These are phyloP conservation scores for Camellia japonica DNA, from an alignment of 148 eudicot species.

Conservation along the genomic window DNA sequence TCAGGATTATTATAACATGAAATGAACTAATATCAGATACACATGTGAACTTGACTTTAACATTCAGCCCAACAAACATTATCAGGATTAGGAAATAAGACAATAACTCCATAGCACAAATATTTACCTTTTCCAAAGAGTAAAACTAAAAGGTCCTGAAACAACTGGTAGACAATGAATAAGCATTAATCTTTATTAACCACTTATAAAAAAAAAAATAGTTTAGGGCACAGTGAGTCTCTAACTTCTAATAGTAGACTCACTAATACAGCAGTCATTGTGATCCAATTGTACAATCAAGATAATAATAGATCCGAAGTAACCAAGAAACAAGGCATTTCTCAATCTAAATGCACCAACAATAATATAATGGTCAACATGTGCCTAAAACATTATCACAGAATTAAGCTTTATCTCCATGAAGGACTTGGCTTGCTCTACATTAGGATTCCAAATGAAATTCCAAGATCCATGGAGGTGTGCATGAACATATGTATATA, in stretches of 20 bases:
- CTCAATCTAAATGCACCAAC: background rate
- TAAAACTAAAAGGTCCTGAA: background rate
- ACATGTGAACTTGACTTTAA: background rate
- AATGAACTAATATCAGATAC: background rate
- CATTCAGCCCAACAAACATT: background rate
- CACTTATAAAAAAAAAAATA: too few species aligned
- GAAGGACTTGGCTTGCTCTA: conserved; percentile 1
- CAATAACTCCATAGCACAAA: background rate
- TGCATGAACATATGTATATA: too few species aligned
- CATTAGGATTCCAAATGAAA: background rate
- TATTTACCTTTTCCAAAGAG: background rate
- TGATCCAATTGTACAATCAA: background rate
- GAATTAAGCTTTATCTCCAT: background rate
- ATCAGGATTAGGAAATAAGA: background rate
- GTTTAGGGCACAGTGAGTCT: background rate
- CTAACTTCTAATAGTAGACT: background rate
- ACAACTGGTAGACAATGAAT: background rate
- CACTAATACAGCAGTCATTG: background rate
- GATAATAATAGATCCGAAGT: background rate
- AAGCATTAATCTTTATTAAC: background rate
- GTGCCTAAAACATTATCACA: background rate
- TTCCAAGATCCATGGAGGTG: background rate
- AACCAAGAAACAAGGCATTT: background rate
- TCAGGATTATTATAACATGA: background rate
- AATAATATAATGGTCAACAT: background rate